These are phyloP conservation scores for Capillidium heterosporum DNA, from an alignment of 371 early-diverging fungal species.

Conservation along the genomic window DNA sequence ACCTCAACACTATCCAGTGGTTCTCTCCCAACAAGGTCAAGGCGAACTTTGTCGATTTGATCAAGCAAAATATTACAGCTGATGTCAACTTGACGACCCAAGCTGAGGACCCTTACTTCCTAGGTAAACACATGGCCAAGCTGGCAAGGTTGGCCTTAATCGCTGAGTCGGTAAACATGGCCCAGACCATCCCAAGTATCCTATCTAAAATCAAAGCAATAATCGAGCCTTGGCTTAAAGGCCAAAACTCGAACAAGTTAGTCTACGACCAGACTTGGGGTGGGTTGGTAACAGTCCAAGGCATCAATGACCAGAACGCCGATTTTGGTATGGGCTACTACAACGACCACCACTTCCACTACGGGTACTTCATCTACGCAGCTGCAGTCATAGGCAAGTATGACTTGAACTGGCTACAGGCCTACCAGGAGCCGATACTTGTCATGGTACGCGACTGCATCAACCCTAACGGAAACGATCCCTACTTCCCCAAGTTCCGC, in stretches of 20 bases:
- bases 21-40: constrained; percentile 18
- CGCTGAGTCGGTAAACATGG: constrained; percentile 23
- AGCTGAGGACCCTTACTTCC: constrained; percentile 36
- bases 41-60: constrained; percentile 14
- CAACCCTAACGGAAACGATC: constrained; percentile 27
- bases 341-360: constrained; percentile 68
- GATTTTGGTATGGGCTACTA: constrained; percentile 36
- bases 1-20: constrained; percentile 15
- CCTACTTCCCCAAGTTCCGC: constrained; percentile 41
- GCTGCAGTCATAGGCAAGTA: constrained; percentile 42
- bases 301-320: constrained; percentile 15
- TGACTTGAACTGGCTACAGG: constrained; percentile 27
- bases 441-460: constrained; percentile 48
- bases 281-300: constrained; percentile 32
- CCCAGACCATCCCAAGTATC: constrained; percentile 16
- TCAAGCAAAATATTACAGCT: constrained; percentile 17
- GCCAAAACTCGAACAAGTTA: constrained; percentile 27
- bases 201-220: constrained; percentile 21
- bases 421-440: constrained; percentile 16
- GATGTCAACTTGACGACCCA: constrained; percentile 19
- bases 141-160: constrained; percentile 41
- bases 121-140: constrained; percentile 50
- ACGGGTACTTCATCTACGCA: constrained; percentile 44
- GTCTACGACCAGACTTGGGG: constrained; percentile 39
- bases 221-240: constrained; percentile 31